These are phyloP conservation scores for Lagerstroemia speciosa DNA, from an alignment of 345 rosid species.

Conservation along the genomic window DNA sequence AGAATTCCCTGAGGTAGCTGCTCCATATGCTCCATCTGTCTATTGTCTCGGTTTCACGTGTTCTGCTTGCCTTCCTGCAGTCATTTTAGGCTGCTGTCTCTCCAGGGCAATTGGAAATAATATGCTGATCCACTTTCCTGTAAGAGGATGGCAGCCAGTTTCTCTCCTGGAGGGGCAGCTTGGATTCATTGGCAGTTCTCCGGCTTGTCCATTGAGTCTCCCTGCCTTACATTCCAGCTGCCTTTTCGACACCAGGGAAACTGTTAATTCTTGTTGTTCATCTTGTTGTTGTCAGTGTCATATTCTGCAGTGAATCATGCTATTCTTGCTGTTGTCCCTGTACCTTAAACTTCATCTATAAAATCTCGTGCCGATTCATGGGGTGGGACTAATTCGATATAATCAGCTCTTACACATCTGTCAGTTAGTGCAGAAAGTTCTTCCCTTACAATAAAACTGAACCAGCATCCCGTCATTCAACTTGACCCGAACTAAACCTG, in stretches of 20 bases:
- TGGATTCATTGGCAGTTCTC: conserved; percentile 54
- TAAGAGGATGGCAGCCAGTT: background rate
- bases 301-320: background rate
- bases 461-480: too few species aligned
- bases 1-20: background rate
- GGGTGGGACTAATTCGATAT: background rate
- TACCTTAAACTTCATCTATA: background rate
- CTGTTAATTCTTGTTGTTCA: background rate
- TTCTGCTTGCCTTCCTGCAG: background rate
- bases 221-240: background rate
- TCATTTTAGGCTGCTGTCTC: background rate
- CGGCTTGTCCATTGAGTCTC: conserved; percentile 8
- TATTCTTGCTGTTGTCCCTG: background rate
- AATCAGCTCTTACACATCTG: background rate
- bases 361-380: background rate
- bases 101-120: background rate
- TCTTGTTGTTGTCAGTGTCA: background rate
- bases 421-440: background rate
- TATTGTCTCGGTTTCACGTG: background rate
- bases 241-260: conserved; percentile 1
- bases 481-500: too few species aligned
- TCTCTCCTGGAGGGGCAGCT: conserved; percentile 36
- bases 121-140: background rate
- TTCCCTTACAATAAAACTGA: too few species aligned
- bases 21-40: background rate